Base-by-base conservation (phyloP, 805 yeast species). In the Saturnispora quitensis region DNA sequence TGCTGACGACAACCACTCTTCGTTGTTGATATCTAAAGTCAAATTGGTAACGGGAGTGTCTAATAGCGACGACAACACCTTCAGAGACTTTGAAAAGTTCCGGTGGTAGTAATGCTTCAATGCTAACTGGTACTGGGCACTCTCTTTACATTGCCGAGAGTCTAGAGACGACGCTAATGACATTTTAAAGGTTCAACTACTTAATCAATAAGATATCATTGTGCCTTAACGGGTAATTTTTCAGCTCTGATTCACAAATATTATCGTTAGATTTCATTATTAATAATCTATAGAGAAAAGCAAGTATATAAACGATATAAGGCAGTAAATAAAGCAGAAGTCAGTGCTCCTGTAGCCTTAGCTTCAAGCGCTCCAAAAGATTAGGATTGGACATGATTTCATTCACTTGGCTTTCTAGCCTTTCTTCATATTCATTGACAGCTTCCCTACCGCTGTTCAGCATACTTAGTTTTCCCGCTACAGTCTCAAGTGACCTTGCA, bases 31-130 rank as follows among this genome's bases (percentile, higher is more conserved):
- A 38, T 38, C 22, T 10, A 20, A 13, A n/a, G 22, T 18, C 13
- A 38, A 20, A 7, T 38, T 18, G 22, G 17, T 18, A 24, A 38
- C 42, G 20, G 42, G 27, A 18, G 33, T 43, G 5, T 35, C n/a
- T 13, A 49, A 34, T n/a, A 49, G 13, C 17, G 25, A 13, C 13
- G 31, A 31, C 15, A 49, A 10, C 25, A 49, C 15, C 25, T 49
- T 46, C n/a, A 49, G 36, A 18, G 47, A 22, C 10, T 38, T 24
- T 7, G 44, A 43, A 27, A 49, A 49, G 25, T 43, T 49, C 31
- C 51, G 13, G 20, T 49, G 47, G 24, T 49, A 46, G 31, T 49
- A 49, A 5, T 42, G 18, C 27, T 43, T 43, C 38, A 34, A 20
- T 13, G 47, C 51, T 10, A 49, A 43, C 18, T 43, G 27, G 31